phyloP scores from a whole-genome alignment of 1,284 basidiomycete genomes.

The Rhodotorula sp. region DNA sequence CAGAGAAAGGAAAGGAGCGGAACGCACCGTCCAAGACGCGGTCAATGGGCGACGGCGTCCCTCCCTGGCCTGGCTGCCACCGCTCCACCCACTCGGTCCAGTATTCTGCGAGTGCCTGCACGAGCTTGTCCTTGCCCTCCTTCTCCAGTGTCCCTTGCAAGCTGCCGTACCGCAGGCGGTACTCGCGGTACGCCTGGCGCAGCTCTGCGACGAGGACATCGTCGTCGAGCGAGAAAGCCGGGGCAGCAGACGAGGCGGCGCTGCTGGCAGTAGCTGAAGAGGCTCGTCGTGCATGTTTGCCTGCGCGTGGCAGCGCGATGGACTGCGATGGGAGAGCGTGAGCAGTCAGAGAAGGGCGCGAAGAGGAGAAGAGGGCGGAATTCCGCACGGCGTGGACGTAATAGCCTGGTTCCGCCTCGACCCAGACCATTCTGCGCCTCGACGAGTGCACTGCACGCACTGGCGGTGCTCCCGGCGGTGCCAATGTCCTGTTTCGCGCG shows the following conservation, averaged over 20 bases:
- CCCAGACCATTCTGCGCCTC: constrained; percentile 38
- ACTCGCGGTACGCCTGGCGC: constrained; percentile 9
- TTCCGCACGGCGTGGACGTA: constrained; percentile 35
- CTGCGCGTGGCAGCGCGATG: constrained; percentile 19
- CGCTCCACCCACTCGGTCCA: constrained; percentile 18
- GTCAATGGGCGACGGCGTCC: neutral
- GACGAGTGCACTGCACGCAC: constrained; percentile 29
- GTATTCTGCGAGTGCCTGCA: neutral
- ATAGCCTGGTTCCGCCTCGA: constrained; percentile 36
- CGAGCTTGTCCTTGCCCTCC: constrained; percentile 3
- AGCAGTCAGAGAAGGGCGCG: neutral
- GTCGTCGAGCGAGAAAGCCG: constrained; percentile 15
- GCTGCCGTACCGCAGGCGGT: constrained; percentile 14
- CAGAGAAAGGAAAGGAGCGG: neutral
- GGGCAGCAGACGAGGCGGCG: neutral
- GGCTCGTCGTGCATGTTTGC: constrained; percentile 8
- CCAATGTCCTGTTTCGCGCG: constrained; percentile 24
- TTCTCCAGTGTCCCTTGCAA: neutral
- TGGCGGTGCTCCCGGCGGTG: neutral
- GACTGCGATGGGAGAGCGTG: constrained; percentile 5
- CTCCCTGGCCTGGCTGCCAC: constrained; percentile 7
- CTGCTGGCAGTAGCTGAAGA: constrained; percentile 15
- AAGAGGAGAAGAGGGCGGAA: neutral
- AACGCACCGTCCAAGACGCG: constrained; percentile 16
- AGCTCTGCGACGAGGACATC: constrained; percentile 21